A percentile compares a stretch with the other conserved stretches of the same genome.
Conservation (phyloP, 306 rosid genomes). For the Delonix regia region DNA sequence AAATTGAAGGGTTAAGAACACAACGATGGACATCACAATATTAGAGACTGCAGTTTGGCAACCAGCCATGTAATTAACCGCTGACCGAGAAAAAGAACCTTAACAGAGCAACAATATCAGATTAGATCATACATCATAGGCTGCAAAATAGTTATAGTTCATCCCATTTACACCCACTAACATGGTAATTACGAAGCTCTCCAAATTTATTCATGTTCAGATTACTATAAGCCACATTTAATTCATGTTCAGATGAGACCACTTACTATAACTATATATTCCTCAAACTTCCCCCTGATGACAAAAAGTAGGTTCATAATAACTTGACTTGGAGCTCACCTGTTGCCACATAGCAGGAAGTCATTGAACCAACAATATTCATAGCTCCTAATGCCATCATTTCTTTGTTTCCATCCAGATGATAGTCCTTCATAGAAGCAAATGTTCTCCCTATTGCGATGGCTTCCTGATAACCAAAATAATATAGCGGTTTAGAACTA, state of each 20-base stretch:
- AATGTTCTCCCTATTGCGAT: conserved; percentile 97
- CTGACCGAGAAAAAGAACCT: conserved; percentile 97
- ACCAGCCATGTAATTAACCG: conserved; percentile 91
- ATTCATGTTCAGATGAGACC: neutral
- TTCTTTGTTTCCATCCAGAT: conserved; percentile 95
- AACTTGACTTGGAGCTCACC: conserved; percentile 53
- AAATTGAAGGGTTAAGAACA: conserved; percentile 75
- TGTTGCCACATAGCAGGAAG: conserved; percentile 95
- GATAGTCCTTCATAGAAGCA: conserved; percentile 95
- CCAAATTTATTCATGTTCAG: neutral
- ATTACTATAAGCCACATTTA: neutral
- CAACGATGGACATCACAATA: conserved; percentile 82
- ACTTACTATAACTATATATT: neutral
- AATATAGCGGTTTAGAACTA: neutral
- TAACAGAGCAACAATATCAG: conserved; percentile 26
- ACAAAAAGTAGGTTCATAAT: neutral
- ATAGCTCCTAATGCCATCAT: conserved; percentile 94
- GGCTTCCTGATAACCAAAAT: conserved; percentile 75
- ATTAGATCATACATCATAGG: conserved; percentile 12
- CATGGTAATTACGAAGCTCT: neutral
- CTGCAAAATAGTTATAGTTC: neutral
- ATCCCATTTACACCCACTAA: neutral
- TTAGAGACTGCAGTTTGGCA: conserved; percentile 90
- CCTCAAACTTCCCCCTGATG: neutral
- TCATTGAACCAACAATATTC: conserved; percentile 93